Conservation (phyloP, 495 filamentous ascomycete genomes). For the Recurvomyces mirabilis region DNA sequence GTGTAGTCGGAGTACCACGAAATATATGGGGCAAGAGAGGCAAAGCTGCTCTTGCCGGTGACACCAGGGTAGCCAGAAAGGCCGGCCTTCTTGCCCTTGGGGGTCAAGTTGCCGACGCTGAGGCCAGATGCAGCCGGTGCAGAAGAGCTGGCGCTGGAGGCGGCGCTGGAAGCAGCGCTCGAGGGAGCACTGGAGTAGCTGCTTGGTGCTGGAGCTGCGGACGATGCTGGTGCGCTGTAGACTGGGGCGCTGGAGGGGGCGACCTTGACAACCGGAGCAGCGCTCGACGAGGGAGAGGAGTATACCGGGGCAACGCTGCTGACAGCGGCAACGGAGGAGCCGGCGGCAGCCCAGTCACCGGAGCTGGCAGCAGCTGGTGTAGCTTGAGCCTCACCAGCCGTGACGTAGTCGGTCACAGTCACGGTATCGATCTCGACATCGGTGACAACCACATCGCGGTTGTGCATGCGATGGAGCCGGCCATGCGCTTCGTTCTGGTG, state of each 20-base stretch:
- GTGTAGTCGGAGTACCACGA: conserved; percentile 21
- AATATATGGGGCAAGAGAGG: conserved; percentile 10
- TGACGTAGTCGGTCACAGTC: not conserved
- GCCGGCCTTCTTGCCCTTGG: conserved; percentile 16
- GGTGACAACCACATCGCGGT: not conserved
- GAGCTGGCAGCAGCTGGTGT: not conserved
- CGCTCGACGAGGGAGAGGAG: not conserved
- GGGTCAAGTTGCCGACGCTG: conserved; percentile 8
- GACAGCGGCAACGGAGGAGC: not conserved
- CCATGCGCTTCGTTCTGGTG: conserved; percentile 1
- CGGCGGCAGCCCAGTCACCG: not conserved
- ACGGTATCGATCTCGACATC: conserved; percentile 8
- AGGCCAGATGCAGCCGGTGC: not conserved
- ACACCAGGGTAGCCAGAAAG: conserved; percentile 19
- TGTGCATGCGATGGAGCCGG: conserved; percentile 1
- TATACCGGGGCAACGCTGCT: too few species aligned
- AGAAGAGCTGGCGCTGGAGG: not conserved
- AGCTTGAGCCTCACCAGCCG: not conserved
- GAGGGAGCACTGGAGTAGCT: conserved; percentile 4
- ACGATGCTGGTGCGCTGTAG: not conserved
- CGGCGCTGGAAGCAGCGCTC: not conserved
- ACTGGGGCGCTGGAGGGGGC: not conserved
- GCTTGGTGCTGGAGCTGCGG: not conserved
- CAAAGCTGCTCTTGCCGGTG: conserved; percentile 8
- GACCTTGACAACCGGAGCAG: not conserved